These are phyloP conservation scores for Silene conica DNA, from an alignment of 148 eudicot species.

Conservation along the genomic window DNA sequence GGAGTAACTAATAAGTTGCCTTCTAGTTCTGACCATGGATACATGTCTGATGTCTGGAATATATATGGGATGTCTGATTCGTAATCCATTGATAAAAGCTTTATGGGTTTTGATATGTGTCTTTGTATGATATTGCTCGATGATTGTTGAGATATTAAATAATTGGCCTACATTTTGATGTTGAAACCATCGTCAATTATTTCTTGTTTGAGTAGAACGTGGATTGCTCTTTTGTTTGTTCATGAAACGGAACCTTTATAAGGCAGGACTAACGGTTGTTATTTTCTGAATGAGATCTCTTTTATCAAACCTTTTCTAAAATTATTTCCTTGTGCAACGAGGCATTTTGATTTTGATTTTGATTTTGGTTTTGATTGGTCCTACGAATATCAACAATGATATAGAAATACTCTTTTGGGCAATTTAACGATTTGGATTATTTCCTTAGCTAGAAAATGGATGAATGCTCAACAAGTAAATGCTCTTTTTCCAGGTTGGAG, in stretches of 20 bases:
- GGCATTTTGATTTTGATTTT: too few species aligned
- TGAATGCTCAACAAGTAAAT: background rate
- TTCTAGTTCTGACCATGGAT: background rate
- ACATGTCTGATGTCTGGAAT: too few species aligned
- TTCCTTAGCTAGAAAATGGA: background rate
- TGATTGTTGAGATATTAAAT: background rate
- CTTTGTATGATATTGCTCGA: background rate
- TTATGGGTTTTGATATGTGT: background rate
- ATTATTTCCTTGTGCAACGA: too few species aligned
- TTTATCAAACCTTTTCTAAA: too few species aligned
- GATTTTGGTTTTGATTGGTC: too few species aligned
- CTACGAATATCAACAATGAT: background rate
- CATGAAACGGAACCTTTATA: too few species aligned
- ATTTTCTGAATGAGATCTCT: too few species aligned
- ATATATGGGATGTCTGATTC: background rate
- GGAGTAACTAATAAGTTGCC: background rate
- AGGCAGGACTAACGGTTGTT: background rate
- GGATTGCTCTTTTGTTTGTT: background rate
- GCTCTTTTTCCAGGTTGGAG: conserved; percentile 59
- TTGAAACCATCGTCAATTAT: too few species aligned
- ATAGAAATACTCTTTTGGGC: too few species aligned
- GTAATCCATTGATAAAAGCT: background rate
- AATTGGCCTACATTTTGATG: background rate
- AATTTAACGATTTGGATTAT: too few species aligned
- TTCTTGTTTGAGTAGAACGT: too few species aligned